Evolutionary conservation across 2,329 filamentous ascomycete genomes (phyloP).

Genomic region (Penicillium hesseltinei): DNA sequence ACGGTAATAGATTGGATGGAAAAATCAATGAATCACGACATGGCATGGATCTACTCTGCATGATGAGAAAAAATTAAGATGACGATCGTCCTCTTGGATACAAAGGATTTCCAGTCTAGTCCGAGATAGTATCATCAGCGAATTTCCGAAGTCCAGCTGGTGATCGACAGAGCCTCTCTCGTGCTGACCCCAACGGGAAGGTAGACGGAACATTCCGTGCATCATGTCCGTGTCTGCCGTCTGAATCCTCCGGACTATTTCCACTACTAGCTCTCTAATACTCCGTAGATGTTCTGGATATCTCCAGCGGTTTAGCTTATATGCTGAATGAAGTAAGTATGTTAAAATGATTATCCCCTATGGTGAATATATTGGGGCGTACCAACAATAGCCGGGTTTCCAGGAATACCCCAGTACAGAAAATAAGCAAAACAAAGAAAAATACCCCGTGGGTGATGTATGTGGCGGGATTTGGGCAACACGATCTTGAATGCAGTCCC

Average conservation of each 20-base stretch:
- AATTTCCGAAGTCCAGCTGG: not conserved
- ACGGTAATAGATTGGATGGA: too few relatives aligned
- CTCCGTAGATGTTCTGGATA: too few relatives aligned
- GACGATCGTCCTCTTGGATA: not conserved
- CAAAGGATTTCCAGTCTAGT: not conserved
- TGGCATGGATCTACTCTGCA: not conserved
- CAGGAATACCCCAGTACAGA: not conserved
- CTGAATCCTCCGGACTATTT: too few relatives aligned
- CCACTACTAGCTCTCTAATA: too few relatives aligned
- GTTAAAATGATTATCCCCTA: too few relatives aligned
- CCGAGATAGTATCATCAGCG: not conserved
- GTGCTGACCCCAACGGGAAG: too few relatives aligned
- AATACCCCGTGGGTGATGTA: not conserved
- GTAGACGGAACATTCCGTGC: too few relatives aligned
- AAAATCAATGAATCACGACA: too few relatives aligned
- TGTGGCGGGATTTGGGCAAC: not conserved
- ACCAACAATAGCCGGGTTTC: not conserved
- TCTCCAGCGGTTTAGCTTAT: too few relatives aligned
- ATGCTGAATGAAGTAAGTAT: too few relatives aligned
- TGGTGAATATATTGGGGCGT: not conserved
- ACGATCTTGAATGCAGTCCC: not conserved
- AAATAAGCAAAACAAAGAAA: not conserved
- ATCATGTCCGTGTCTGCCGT: too few relatives aligned
- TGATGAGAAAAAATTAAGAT: not conserved
- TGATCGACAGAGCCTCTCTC: too few relatives aligned